phyloP scores from a whole-genome alignment of 805 yeast genomes.

The Wickerhamomyces sydowiorum region DNA sequence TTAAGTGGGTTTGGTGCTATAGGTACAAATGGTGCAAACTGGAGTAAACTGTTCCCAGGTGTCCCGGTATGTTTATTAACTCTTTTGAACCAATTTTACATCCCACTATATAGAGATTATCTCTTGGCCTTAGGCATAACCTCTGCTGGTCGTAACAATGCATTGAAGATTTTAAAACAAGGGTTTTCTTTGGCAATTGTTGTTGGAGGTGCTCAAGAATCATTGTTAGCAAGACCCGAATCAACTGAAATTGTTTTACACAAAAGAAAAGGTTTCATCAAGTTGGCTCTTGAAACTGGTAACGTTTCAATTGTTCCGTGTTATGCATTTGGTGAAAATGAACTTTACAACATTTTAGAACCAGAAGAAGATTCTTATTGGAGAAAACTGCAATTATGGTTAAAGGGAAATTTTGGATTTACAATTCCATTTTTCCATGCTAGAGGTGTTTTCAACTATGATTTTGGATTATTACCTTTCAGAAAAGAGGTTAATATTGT shows the following conservation, averaged over 20 bases:
- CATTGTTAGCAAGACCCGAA: conserved; percentile 59
- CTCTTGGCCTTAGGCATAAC: conserved; percentile 75
- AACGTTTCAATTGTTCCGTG: conserved; percentile 81
- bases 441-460: conserved; percentile 87
- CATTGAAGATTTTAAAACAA: conserved; percentile 53
- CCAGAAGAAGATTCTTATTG: conserved; percentile 40
- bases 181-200: conserved; percentile 82
- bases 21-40: conserved; percentile 75
- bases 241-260: conserved; percentile 62
- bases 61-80: conserved; percentile 77
- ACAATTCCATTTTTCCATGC: conserved; percentile 91
- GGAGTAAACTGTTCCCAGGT: conserved; percentile 72
- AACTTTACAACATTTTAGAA: conserved; percentile 46
- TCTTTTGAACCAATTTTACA: conserved; percentile 69
- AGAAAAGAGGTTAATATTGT: conserved; percentile 76
- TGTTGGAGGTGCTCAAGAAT: conserved; percentile 94
- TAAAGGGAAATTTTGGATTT: conserved; percentile 70
- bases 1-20: conserved; percentile 85
- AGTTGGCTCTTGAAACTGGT: conserved; percentile 75
- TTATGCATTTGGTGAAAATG: conserved; percentile 86
- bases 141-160: conserved; percentile 73
- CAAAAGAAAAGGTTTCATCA: conserved; percentile 83
- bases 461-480: conserved; percentile 85
- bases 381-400: conserved; percentile 59
- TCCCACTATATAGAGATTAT: conserved; percentile 87